These are phyloP conservation scores for Tuber melanosporum DNA, from an alignment of 495 filamentous ascomycete species.

Conservation along the genomic window DNA sequence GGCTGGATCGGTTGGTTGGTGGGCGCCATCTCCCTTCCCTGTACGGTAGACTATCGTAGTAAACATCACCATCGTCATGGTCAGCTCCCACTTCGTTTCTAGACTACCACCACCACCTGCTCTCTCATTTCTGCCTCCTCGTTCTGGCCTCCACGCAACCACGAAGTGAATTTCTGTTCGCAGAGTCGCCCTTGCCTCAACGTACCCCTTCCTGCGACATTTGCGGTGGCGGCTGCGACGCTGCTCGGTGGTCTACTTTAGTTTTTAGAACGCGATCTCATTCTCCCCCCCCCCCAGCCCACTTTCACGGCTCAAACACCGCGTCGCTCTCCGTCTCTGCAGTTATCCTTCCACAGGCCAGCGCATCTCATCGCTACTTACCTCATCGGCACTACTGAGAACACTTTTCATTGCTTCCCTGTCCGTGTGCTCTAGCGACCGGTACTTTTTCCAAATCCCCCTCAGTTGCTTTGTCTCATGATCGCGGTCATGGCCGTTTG, in stretches of 20 bases:
- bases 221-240: background rate
- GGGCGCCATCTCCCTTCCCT: background rate
- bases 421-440: background rate
- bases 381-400: background rate
- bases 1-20: background rate
- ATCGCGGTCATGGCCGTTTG: background rate
- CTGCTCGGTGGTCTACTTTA: background rate
- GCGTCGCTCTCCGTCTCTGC: background rate
- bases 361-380: conserved; percentile 1
- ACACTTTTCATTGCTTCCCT: background rate
- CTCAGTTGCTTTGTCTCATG: background rate
- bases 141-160: background rate
- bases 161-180: background rate
- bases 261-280: background rate
- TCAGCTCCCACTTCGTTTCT: conserved; percentile 3
- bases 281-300: background rate
- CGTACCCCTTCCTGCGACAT: background rate
- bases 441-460: background rate
- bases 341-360: background rate
- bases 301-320: background rate
- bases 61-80: conserved; percentile 3
- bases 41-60: background rate
- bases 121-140: background rate
- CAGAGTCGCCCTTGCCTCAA: background rate
- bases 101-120: background rate